phyloP scores from a whole-genome alignment of 306 rosid genomes.

The Echinosophora koreensis region DNA sequence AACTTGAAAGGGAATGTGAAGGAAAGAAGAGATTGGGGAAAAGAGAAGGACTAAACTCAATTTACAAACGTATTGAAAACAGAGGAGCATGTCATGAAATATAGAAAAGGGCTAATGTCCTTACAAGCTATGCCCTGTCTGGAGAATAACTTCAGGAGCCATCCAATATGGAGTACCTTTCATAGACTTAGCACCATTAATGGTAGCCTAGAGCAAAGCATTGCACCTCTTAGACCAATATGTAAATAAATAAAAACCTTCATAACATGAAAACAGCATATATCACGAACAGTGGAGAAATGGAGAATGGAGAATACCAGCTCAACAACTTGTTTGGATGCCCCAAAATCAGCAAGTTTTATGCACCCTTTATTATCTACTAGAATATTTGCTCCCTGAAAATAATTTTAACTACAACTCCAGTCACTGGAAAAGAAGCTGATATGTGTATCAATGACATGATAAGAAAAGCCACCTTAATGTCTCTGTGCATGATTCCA shows the following conservation, averaged over 20 bases:
- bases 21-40: not conserved
- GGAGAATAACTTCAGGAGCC: constrained; percentile 99
- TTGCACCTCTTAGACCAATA: constrained; percentile 46
- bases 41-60: not conserved
- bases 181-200: constrained; percentile 99
- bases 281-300: constrained; percentile 20
- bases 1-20: not conserved
- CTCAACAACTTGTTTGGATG: constrained; percentile 97
- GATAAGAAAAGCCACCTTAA: constrained; percentile 67
- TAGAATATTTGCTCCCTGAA: constrained; percentile 99
- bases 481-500: constrained; percentile 99
- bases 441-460: constrained; percentile 25
- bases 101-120: constrained; percentile 55
- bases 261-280: constrained; percentile 29
- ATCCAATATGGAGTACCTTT: constrained; percentile 99
- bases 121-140: constrained; percentile 99
- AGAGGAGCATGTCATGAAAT: constrained; percentile 36
- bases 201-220: constrained; percentile 78
- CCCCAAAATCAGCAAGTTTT: constrained; percentile 99
- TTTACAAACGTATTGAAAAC: constrained; percentile 25
- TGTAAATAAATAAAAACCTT: constrained; percentile 25
- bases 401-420: constrained; percentile 25
- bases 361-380: constrained; percentile 99
- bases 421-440: constrained; percentile 37
- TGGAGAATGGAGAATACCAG: constrained; percentile 67